Percentiles rank a stretch among this genome's conserved stretches.
These are phyloP conservation scores for Coniochaeta prunicola DNA, from an alignment of 2,329 filamentous ascomycete species.

Conservation along the genomic window DNA sequence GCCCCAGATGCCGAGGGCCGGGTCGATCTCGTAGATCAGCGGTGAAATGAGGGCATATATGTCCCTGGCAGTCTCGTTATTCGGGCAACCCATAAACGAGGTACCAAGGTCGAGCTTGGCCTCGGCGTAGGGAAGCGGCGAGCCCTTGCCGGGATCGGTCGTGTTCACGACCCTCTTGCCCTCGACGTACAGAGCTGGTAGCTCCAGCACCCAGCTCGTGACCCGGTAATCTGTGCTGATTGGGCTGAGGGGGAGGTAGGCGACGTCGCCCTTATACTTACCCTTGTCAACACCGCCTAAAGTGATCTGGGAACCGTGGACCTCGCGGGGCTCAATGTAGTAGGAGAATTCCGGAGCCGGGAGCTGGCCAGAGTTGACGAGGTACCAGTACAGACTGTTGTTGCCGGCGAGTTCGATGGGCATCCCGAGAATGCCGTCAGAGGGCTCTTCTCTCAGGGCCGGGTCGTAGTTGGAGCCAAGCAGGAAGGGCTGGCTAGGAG, in stretches of 20 bases:
- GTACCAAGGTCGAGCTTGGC: constrained; percentile 24
- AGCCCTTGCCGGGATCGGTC: constrained; percentile 1
- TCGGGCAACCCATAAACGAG: constrained; percentile 22
- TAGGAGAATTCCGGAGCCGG: constrained; percentile 20
- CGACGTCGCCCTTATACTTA: constrained; percentile 20
- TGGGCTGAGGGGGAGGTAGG: constrained; percentile 15
- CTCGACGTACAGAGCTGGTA: constrained; percentile 17
- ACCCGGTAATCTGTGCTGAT: constrained; percentile 7
- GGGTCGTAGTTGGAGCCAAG: constrained; percentile 21
- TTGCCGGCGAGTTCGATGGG: constrained; percentile 8
- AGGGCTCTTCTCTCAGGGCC: constrained; percentile 16
- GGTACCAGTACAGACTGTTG: constrained; percentile 14
- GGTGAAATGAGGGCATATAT: constrained; percentile 23
- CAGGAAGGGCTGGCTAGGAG: constrained; percentile 19
- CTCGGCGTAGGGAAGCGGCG: constrained; percentile 5
- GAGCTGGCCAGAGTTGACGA: constrained; percentile 17
- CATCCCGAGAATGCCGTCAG: constrained; percentile 26
- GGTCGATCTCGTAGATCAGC: constrained; percentile 21
- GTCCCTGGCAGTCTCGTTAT: constrained; percentile 17
- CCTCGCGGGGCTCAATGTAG: constrained; percentile 15
- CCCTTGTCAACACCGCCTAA: constrained; percentile 23
- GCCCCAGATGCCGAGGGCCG: constrained; percentile 22
- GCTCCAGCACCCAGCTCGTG: constrained; percentile 18
- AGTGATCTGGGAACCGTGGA: constrained; percentile 19
- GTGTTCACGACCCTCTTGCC: constrained; percentile 11